These are phyloP conservation scores for Silene vulgaris DNA, from an alignment of 179 eudicot species.

Conservation along the genomic window DNA sequence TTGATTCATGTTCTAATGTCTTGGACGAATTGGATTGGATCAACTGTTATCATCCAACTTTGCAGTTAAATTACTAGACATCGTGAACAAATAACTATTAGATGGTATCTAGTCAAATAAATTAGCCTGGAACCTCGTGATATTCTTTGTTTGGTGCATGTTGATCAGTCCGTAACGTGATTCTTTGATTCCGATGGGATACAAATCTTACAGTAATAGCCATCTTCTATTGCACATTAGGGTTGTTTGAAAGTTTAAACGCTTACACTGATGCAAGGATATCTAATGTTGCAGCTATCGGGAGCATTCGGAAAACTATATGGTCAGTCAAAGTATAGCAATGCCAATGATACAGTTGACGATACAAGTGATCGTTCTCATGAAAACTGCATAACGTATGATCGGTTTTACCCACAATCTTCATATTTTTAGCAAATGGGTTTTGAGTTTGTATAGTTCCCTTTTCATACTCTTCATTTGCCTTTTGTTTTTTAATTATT, in stretches of 20 bases:
- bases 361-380: conserved; percentile 51
- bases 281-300: conserved; percentile 48
- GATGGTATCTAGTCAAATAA: neutral
- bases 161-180: neutral
- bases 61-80: neutral
- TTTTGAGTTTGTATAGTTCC: neutral
- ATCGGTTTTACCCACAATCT: conserved; percentile 14
- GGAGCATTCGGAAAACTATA: conserved; percentile 89
- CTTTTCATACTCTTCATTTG: neutral
- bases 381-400: conserved; percentile 86
- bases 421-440: neutral
- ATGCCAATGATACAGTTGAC: conserved; percentile 41
- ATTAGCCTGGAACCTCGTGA: neutral
- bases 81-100: neutral
- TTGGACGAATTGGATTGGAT: neutral
- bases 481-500: neutral
- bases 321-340: conserved; percentile 70
- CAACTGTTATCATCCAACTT: neutral
- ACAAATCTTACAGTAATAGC: neutral
- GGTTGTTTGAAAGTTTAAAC: neutral
- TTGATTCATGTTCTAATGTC: neutral
- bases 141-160: neutral
- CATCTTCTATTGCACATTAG: neutral
- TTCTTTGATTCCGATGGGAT: neutral
- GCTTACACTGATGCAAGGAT: conserved; percentile 17